Conservation (phyloP, 768 basidiomycete genomes). For the Termitomyces sp. region DNA sequence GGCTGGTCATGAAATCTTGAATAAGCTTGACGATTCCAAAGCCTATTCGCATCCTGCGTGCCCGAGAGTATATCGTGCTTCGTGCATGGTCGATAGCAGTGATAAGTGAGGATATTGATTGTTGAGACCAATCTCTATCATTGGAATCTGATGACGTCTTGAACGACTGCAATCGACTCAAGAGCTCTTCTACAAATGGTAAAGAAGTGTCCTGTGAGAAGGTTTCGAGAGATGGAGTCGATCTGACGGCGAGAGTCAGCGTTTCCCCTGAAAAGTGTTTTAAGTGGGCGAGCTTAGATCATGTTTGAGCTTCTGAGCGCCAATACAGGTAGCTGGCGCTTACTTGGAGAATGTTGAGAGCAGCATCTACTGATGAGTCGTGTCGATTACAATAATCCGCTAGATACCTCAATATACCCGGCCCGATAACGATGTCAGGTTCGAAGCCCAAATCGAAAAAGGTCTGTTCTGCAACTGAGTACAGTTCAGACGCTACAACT, state of each 20-base stretch:
- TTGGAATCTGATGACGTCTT: background rate
- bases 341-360: conserved; percentile 63
- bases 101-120: conserved; percentile 27
- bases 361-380: conserved; percentile 51
- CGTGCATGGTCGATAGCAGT: conserved; percentile 34
- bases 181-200: conserved; percentile 31
- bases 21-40: conserved; percentile 29
- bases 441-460: conserved; percentile 66
- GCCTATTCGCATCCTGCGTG: conserved; percentile 14
- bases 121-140: conserved; percentile 20
- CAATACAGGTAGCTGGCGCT: conserved; percentile 1
- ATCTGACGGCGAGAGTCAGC: conserved; percentile 39
- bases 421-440: conserved; percentile 60
- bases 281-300: conserved; percentile 52
- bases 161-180: conserved; percentile 28
- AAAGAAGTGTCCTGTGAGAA: conserved; percentile 17
- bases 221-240: conserved; percentile 20
- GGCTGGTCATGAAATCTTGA: conserved; percentile 37
- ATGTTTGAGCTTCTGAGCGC: background rate
- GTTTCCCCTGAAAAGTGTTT: conserved; percentile 68
- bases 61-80: conserved; percentile 24
- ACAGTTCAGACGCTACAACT: background rate
- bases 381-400: conserved; percentile 55
- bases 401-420: conserved; percentile 50
- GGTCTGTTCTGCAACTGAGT: conserved; percentile 34